phyloP scores from a whole-genome alignment of 2,329 filamentous ascomycete genomes.

The Xylariaceae sp. region DNA sequence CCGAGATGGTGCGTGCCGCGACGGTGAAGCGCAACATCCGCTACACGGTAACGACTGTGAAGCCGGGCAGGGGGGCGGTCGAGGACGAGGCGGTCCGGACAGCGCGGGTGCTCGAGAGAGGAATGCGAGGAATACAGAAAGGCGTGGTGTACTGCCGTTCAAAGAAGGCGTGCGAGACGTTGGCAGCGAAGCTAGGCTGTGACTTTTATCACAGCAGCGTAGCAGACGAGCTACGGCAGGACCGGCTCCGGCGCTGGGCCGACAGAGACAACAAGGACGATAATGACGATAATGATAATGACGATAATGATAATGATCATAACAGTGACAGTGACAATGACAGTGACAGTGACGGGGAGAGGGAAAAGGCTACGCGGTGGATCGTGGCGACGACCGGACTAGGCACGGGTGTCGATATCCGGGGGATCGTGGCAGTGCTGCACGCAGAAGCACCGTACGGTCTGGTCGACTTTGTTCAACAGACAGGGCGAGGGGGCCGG shows the following conservation, averaged over 20 bases:
- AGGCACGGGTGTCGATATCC: neutral
- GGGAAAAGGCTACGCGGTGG: neutral
- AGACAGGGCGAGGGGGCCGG: neutral
- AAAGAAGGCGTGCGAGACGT: too few relatives aligned
- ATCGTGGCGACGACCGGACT: neutral
- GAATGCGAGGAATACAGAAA: neutral
- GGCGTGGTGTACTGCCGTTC: conserved; percentile 3
- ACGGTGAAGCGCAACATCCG: too few relatives aligned
- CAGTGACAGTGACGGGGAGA: too few relatives aligned
- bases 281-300: too few relatives aligned
- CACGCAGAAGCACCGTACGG: neutral
- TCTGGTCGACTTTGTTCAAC: neutral
- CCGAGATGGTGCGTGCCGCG: neutral
- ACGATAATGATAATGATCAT: too few relatives aligned
- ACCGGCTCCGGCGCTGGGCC: too few relatives aligned
- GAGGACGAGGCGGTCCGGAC: too few relatives aligned
- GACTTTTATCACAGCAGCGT: neutral
- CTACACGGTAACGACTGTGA: too few relatives aligned
- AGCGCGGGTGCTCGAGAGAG: neutral
- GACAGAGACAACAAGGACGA: too few relatives aligned
- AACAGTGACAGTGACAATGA: too few relatives aligned
- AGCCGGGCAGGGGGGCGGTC: too few relatives aligned
- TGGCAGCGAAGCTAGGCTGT: neutral
- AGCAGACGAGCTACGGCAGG: neutral
- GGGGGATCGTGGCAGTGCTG: neutral